Base-by-base conservation (phyloP, 2,329 filamentous ascomycete genomes). In the Talaromyces amestolkiae region DNA sequence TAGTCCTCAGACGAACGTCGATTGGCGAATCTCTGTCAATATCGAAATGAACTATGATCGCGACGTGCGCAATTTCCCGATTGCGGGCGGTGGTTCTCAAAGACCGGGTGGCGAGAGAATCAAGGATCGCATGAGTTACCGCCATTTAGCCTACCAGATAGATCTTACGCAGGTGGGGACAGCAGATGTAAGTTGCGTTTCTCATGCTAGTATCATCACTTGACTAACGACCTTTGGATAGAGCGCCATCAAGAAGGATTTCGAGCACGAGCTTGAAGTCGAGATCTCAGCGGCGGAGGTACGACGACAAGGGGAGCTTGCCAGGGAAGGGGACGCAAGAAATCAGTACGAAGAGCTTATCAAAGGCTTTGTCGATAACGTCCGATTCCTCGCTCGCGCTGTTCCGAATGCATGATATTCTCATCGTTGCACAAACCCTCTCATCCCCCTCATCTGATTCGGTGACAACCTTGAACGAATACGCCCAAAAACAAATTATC, bases 11-110 rank as follows among this genome's bases (percentile, higher is more conserved):
- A 86, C 85, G 9, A 86, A 87, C 3, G 91, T 97, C 73, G 95
- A 99, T 78, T 97, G 93, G 79, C 91, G 95, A 11, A 89, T 99
- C 70, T 96, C 92, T 72, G 88, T 99, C 73, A 98, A 97, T 74
- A 85, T 99, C 2, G 96, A 99, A 86, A 93, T 96, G 86, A 86
- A 89, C 63, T 96, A 89, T 81, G 85, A 92, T 3, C 92, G 93
- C 27, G 82, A 87, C 1, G 72, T 91, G 0, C 82, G 87, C 8
- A 80, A 81, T 24, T 77, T 88, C 2, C 75, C 80, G 0, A 77
- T 82, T 3, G 72, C 76, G 13, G 72, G 75, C 9, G 82, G 83
- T 27, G 71, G 72, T 13, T 69, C 69, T 4, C 70, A 72, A 3
- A 75, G 75, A 41, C 79, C 77, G 53, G 78, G 71, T 15, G 74